Percentiles rank a stretch among this genome's conserved stretches.
Conservation (phyloP, 2,329 filamentous ascomycete species). For the Alternaria longipes region DNA sequence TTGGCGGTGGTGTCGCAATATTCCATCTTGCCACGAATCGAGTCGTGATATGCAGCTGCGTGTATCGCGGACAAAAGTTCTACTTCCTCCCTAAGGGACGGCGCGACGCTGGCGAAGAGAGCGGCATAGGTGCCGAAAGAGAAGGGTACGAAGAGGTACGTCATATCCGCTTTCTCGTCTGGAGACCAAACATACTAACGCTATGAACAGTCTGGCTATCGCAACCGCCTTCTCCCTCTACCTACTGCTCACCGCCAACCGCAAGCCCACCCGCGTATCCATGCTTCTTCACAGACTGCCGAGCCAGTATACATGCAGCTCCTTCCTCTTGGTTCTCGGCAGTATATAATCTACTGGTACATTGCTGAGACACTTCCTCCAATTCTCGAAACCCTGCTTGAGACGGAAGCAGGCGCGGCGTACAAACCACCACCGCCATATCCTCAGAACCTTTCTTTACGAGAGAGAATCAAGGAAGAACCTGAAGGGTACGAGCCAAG, state of each 20-base stretch:
- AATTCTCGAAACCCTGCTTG: slow-evolving; percentile 39
- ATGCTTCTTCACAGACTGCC: slow-evolving; percentile 41
- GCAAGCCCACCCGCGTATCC: slow-evolving; percentile 44
- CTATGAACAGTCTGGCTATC: slow-evolving; percentile 51
- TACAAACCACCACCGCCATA: slow-evolving; percentile 53
- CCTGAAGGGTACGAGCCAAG: slow-evolving; percentile 55
- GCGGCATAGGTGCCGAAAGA: slow-evolving; percentile 54
- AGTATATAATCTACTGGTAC: slow-evolving; percentile 61
- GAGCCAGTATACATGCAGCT: slow-evolving; percentile 60
- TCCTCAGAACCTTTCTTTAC: slow-evolving; percentile 48
- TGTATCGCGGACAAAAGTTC: slow-evolving; percentile 45
- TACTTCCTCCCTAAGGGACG: slow-evolving; percentile 62
- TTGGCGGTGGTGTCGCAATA: slow-evolving; percentile 57
- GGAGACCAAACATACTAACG: background rate
- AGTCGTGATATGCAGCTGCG: slow-evolving; percentile 59
- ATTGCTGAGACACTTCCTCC: slow-evolving; percentile 58
- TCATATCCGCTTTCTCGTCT: background rate
- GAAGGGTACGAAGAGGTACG: slow-evolving; percentile 61
- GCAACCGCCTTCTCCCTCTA: slow-evolving; percentile 59
- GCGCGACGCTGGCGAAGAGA: slow-evolving; percentile 58
- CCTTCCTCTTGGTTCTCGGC: slow-evolving; percentile 49
- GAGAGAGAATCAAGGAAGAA: slow-evolving; percentile 53
- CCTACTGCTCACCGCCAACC: slow-evolving; percentile 57
- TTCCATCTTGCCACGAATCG: slow-evolving; percentile 59
- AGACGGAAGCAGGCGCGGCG: slow-evolving; percentile 30